phyloP scores from a whole-genome alignment of 2,329 filamentous ascomycete species.

The Stagonosporopsis tanaceti region DNA sequence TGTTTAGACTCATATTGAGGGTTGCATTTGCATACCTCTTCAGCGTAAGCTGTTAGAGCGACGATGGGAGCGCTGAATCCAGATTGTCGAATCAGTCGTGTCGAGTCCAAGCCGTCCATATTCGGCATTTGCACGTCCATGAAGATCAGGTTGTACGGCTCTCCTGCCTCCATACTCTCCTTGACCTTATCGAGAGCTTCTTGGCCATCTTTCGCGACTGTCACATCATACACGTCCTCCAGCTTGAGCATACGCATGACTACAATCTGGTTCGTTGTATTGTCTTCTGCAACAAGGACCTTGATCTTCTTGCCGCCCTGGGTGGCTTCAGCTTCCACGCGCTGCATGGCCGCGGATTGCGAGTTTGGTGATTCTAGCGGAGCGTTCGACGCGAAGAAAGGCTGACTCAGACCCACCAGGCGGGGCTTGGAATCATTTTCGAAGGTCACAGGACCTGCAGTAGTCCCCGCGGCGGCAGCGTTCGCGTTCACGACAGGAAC shows the following conservation, averaged over 20 bases:
- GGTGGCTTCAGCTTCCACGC: constrained; percentile 68
- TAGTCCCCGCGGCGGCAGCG: constrained; percentile 22
- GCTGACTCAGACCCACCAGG: constrained; percentile 81
- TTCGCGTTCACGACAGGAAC: constrained; percentile 25
- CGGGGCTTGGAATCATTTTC: constrained; percentile 75
- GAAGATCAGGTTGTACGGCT: constrained; percentile 85
- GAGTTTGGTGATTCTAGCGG: constrained; percentile 63
- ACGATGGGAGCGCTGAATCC: constrained; percentile 90
- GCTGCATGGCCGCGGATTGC: constrained; percentile 71
- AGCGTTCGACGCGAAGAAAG: constrained; percentile 71
- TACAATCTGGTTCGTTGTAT: constrained; percentile 60
- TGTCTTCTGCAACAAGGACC: constrained; percentile 86
- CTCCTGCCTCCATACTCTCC: constrained; percentile 76
- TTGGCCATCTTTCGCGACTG: constrained; percentile 76
- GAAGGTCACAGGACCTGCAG: constrained; percentile 51
- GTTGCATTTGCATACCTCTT: constrained; percentile 71
- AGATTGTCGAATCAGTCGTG: constrained; percentile 82
- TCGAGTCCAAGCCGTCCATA: constrained; percentile 86
- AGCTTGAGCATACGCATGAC: constrained; percentile 74
- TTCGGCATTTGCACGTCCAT: constrained; percentile 98
- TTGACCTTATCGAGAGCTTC: constrained; percentile 89
- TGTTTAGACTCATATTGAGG: not conserved
- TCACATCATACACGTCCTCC: constrained; percentile 85
- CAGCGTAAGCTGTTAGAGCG: constrained; percentile 86
- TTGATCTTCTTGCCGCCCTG: constrained; percentile 69